phyloP scores from a whole-genome alignment of 352 stramenopile species.

The Elongisporangium prolatum region DNA sequence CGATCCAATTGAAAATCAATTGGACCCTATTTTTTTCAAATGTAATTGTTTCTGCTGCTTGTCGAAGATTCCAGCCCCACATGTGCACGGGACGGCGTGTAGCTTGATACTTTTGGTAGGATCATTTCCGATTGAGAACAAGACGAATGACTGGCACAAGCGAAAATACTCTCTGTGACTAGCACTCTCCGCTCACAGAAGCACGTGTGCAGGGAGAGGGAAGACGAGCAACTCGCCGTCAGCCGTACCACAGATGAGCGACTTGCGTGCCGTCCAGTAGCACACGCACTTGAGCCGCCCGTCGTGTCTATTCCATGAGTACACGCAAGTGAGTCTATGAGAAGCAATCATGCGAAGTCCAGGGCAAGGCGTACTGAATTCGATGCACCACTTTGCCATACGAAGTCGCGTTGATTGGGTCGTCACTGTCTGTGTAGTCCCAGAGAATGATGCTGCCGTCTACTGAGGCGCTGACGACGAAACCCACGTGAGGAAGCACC shows the following conservation, averaged over 20 bases:
- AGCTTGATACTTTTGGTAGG: no score
- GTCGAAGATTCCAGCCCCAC: no score
- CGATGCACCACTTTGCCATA: conserved; percentile 42
- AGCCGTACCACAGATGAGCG: conserved; percentile 24
- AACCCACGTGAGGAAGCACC: conserved; percentile 23
- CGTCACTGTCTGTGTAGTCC: conserved; percentile 49
- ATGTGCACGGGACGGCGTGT: no score
- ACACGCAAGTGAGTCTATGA: not conserved
- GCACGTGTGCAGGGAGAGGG: conserved; percentile 17
- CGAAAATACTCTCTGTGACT: no score
- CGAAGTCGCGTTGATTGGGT: conserved; percentile 27
- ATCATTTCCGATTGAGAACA: no score
- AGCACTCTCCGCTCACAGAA: no score
- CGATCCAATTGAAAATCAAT: no score
- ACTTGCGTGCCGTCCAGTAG: conserved; percentile 24
- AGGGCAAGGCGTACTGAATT: conserved; percentile 22
- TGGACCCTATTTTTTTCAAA: no score
- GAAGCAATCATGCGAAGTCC: not conserved
- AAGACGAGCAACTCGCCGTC: conserved; percentile 29
- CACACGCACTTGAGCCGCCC: conserved; percentile 22
- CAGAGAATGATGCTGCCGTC: conserved; percentile 60
- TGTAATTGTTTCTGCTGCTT: no score
- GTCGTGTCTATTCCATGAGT: conserved; percentile 15
- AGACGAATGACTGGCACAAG: no score
- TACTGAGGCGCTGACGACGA: conserved; percentile 38